Percentiles rank a stretch among this genome's conserved stretches.
These are phyloP conservation scores for Withania somnifera DNA, from an alignment of 305 asterid genomes.

Conservation along the genomic window DNA sequence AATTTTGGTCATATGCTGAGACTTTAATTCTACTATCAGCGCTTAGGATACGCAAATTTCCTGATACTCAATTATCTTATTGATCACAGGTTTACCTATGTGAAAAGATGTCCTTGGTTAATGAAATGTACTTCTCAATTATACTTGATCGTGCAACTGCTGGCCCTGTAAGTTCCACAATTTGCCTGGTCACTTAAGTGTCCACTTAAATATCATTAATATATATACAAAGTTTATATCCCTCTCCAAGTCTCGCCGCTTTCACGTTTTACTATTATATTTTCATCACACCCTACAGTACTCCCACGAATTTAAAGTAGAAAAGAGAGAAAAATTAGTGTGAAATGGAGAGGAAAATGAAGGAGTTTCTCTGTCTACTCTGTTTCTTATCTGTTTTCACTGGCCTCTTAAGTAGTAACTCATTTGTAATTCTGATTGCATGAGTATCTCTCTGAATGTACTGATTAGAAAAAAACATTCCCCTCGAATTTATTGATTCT, in stretches of 20 bases:
- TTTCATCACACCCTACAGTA: neutral
- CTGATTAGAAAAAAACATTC: neutral
- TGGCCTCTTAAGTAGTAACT: neutral
- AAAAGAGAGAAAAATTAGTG: neutral
- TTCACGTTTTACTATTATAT: neutral
- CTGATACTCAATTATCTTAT: neutral
- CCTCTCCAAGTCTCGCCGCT: neutral
- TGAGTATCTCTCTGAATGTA: neutral
- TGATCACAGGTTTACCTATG: slow-evolving; percentile 71
- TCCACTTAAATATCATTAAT: neutral
- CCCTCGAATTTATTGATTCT: neutral
- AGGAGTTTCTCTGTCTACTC: neutral
- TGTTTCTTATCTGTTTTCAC: neutral
- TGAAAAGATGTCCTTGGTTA: slow-evolving; percentile 81
- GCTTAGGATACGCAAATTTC: neutral
- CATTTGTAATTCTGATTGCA: neutral
- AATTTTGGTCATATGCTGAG: neutral
- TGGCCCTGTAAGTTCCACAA: slow-evolving; percentile 80
- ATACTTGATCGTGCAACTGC: slow-evolving; percentile 89
- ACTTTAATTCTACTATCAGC: neutral
- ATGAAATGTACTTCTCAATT: slow-evolving; percentile 98
- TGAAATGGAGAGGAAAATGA: neutral
- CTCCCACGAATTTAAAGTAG: neutral
- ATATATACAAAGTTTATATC: neutral
- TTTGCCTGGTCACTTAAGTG: neutral